Base-by-base conservation (phyloP, 1,284 basidiomycete species). In the Trametes pubescens region DNA sequence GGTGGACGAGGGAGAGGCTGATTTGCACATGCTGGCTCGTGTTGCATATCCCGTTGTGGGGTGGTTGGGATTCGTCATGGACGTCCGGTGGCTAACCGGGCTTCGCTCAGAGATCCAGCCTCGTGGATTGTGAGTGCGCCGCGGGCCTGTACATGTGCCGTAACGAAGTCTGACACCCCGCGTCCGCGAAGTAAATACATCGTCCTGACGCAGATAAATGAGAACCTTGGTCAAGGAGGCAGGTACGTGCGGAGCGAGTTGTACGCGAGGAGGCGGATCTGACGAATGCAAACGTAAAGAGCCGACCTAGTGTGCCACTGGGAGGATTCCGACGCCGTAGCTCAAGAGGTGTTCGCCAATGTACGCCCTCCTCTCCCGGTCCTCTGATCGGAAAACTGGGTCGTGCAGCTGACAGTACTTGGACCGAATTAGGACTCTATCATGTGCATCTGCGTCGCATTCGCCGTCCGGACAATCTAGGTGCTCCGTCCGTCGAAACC, bases 171-270 rank as follows among this genome's bases (percentile, higher is more conserved):
- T 54, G 54, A 46, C n/a, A 22, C 29, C 22, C 22, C 37, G 21
- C 57, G 44, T 59, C 55, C 59, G 21, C 69, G 56, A 69, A 93
- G 91, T 73, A 94, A 94, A 81, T 94, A 92, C 73, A 86, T 93
- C 62, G 92, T 94, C 48, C 79, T 92, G 58, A 92, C 91, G 46
- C 91, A 93, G 73, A 88, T 92, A 66, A 91, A 87, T 74, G 90
- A 93, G 80, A 93, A 93, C 72, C 78, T 86, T 62, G 90, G 90
- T 6, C 92, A 94, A 75, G 92, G 91, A 61, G 90, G 90, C 71
- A 85, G 91, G 91, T 92, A 71, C 75, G 85, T 71, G 46, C 44
- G 52, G 43, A 35, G 38, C 18, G 21, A 68, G 38, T 8, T 13
- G 18, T 51, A 24, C 51, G 59, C 65, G 46, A 29, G 61, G 51